Percentiles rank a stretch among this genome's conserved stretches.
phyloP scores from a whole-genome alignment of 1,284 basidiomycete species.

The Athelia sp. region DNA sequence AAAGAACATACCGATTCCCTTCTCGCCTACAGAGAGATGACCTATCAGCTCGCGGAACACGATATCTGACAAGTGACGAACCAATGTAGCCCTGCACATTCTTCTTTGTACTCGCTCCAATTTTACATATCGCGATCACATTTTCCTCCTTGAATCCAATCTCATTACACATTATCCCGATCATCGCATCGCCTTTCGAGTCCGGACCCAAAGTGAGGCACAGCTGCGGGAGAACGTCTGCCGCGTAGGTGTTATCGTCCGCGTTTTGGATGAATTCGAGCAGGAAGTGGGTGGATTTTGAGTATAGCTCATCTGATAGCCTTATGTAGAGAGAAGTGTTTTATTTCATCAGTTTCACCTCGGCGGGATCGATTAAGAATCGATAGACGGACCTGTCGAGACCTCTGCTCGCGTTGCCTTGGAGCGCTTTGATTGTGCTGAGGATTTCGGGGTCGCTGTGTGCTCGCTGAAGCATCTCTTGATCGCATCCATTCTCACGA shows the following conservation, averaged over 20 bases:
- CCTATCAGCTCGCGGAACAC: too few species aligned
- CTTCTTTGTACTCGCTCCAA: slow-evolving; percentile 19
- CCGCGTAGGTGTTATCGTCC: slow-evolving; percentile 16
- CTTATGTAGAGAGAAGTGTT: slow-evolving; percentile 5
- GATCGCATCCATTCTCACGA: slow-evolving; percentile 1
- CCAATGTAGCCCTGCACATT: slow-evolving; percentile 16
- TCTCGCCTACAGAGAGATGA: slow-evolving; percentile 12
- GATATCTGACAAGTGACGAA: slow-evolving; percentile 4
- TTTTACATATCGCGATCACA: slow-evolving; percentile 17
- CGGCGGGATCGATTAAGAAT: not conserved
- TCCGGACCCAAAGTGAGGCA: slow-evolving; percentile 8
- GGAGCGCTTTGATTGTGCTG: not conserved
- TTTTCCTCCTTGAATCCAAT: slow-evolving; percentile 14
- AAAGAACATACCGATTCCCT: slow-evolving; percentile 19
- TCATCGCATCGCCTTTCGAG: slow-evolving; percentile 1
- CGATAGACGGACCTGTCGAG: not conserved
- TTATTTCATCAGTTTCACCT: not conserved
- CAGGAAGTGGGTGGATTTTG: slow-evolving; percentile 19
- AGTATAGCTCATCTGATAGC: slow-evolving; percentile 16
- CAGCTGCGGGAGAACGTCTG: slow-evolving; percentile 9
- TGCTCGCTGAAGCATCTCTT: not conserved
- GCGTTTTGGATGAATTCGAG: slow-evolving; percentile 21
- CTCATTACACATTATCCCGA: slow-evolving; percentile 17
- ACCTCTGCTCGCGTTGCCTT: not conserved
- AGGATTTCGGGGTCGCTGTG: not conserved